A percentile compares a stretch with the other conserved stretches of the same genome.
Conservation (phyloP, 441 rosid species). For the Erodium moschatum region DNA sequence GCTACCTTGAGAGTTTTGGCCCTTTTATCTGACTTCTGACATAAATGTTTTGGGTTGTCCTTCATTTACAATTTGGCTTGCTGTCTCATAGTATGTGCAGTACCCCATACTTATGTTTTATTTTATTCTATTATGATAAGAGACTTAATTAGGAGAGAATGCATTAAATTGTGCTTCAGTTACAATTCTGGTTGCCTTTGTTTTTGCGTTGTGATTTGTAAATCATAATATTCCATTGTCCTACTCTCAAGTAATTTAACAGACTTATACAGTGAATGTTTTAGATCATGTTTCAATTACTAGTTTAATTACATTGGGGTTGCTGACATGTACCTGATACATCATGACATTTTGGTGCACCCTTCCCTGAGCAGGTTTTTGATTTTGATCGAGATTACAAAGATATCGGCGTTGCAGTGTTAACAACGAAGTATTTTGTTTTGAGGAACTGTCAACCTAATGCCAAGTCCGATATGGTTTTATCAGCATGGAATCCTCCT, state of each 20-base stretch:
- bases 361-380: constrained; percentile 47
- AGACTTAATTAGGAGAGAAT: background rate
- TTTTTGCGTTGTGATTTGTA: background rate
- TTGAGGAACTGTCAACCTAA: constrained; percentile 69
- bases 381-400: constrained; percentile 94
- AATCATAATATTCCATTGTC: background rate
- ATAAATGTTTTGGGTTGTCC: background rate
- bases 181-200: background rate
- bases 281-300: constrained; percentile 9
- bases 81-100: background rate
- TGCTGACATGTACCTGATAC: constrained; percentile 16
- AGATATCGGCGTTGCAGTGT: constrained; percentile 81
- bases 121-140: background rate
- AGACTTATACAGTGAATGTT: background rate
- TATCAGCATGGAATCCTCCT: constrained; percentile 97
- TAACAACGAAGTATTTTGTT: constrained; percentile 77
- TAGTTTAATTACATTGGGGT: constrained; percentile 11
- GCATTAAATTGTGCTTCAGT: background rate
- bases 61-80: background rate
- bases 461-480: constrained; percentile 83
- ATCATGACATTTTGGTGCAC: constrained; percentile 13
- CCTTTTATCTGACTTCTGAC: background rate
- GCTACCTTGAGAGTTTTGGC: background rate
- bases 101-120: background rate
- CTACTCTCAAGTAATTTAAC: too few species aligned